Evolutionary conservation across 495 filamentous ascomycete species (phyloP).

Genomic region (Neurospora tetrasperma): DNA sequence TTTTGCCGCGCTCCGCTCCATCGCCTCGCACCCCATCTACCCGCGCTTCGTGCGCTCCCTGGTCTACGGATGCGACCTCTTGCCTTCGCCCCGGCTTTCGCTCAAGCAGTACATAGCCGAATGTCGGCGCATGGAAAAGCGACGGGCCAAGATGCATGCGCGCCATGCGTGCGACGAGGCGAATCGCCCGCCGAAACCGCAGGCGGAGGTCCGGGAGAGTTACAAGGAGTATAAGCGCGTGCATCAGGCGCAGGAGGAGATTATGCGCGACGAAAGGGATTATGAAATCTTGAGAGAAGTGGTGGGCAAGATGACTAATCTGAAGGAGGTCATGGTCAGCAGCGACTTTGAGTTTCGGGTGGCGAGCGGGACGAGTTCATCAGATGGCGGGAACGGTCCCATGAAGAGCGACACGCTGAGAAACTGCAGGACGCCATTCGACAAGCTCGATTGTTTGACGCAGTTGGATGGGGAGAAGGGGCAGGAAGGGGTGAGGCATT

Average conservation of each 20-base stretch:
- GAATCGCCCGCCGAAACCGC: background rate
- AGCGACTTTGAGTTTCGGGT: background rate
- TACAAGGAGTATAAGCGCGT: background rate
- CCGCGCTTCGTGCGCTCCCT: background rate
- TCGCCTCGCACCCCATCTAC: background rate
- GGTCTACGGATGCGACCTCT: background rate
- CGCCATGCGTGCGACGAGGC: background rate
- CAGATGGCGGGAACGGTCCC: background rate
- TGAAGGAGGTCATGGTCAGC: background rate
- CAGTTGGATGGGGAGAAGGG: background rate
- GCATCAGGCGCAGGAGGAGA: background rate
- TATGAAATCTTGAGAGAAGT: background rate
- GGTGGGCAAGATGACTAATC: background rate
- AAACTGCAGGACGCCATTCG: background rate
- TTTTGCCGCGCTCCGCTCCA: background rate
- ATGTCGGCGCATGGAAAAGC: background rate
- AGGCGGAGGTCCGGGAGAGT: background rate
- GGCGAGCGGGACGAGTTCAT: background rate
- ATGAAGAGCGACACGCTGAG: background rate
- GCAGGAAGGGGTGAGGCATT: background rate
- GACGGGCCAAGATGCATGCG: background rate
- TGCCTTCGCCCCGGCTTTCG: background rate
- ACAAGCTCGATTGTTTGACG: background rate
- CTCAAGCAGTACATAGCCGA: background rate
- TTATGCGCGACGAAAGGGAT: background rate